These are phyloP conservation scores for Boletellus dicymbophilus DNA, from an alignment of 1,284 basidiomycete genomes.

Conservation along the genomic window DNA sequence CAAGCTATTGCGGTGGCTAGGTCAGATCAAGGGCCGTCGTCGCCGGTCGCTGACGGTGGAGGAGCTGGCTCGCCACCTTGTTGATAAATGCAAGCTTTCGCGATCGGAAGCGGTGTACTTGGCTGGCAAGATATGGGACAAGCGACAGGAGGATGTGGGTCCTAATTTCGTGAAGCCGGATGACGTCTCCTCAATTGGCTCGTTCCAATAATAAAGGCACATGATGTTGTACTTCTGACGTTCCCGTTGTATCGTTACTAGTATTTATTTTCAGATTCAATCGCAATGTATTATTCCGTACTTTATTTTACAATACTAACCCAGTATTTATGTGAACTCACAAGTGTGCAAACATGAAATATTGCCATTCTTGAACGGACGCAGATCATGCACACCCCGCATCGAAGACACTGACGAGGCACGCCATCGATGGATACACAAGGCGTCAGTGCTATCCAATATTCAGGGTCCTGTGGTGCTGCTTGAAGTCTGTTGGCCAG, in stretches of 20 bases:
- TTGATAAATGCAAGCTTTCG: constrained; percentile 24
- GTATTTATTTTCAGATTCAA: no score
- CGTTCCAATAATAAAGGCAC: constrained; percentile 3
- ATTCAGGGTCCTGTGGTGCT: neutral
- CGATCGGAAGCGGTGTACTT: constrained; percentile 21
- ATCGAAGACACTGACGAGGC: no score
- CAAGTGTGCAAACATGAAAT: no score
- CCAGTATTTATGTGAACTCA: no score
- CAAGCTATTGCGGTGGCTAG: constrained; percentile 21
- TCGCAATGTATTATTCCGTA: no score
- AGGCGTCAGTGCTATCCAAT: no score
- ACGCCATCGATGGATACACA: no score
- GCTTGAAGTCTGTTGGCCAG: neutral
- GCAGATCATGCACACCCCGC: constrained; percentile 6
- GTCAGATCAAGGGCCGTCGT: constrained; percentile 11
- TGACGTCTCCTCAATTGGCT: constrained; percentile 18
- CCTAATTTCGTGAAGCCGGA: constrained; percentile 28
- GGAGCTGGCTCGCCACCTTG: constrained; percentile 23
- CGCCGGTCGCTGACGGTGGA: constrained; percentile 16
- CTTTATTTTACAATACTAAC: no score
- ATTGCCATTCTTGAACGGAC: constrained; percentile 5
- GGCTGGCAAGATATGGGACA: constrained; percentile 25
- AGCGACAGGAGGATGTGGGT: constrained; percentile 18
- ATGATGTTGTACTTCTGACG: neutral
- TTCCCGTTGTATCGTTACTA: constrained; percentile 10